Conservation (phyloP, 768 basidiomycete genomes). For the Tephrocybe sp. region DNA sequence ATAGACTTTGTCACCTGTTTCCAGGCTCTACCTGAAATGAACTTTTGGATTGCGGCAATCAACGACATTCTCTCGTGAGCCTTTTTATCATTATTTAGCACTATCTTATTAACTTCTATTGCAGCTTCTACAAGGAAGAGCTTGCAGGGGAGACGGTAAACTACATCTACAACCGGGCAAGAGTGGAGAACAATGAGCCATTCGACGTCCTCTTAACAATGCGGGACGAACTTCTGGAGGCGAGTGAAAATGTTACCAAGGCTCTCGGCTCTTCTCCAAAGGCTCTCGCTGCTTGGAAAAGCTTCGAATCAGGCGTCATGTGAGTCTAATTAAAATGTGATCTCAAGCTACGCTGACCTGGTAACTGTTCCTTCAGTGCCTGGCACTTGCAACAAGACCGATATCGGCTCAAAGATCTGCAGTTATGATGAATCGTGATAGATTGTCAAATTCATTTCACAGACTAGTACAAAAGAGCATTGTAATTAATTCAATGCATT, state of each 20-base stretch:
- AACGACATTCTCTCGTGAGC: constrained; percentile 17
- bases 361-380: background rate
- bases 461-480: too few species aligned
- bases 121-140: constrained; percentile 21
- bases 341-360: background rate
- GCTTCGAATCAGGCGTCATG: constrained; percentile 13
- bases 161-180: constrained; percentile 15
- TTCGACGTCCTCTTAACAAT: constrained; percentile 13
- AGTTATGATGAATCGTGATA: background rate
- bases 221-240: constrained; percentile 11
- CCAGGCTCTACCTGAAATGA: constrained; percentile 15
- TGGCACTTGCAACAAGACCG: constrained; percentile 13
- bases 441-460: too few species aligned
- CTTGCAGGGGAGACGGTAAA: constrained; percentile 17
- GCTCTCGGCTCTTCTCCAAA: background rate
- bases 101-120: too few species aligned
- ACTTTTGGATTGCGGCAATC: constrained; percentile 12
- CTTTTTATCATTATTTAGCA: background rate
- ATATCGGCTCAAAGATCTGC: constrained; percentile 8
- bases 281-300: constrained; percentile 12
- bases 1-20: constrained; percentile 14
- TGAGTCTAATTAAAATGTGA: background rate
- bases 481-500: too few species aligned
- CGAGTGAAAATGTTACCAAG: constrained; percentile 1
- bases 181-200: constrained; percentile 5